Conservation (phyloP, 495 filamentous ascomycete species). For the Penicillium bialowiezense region DNA sequence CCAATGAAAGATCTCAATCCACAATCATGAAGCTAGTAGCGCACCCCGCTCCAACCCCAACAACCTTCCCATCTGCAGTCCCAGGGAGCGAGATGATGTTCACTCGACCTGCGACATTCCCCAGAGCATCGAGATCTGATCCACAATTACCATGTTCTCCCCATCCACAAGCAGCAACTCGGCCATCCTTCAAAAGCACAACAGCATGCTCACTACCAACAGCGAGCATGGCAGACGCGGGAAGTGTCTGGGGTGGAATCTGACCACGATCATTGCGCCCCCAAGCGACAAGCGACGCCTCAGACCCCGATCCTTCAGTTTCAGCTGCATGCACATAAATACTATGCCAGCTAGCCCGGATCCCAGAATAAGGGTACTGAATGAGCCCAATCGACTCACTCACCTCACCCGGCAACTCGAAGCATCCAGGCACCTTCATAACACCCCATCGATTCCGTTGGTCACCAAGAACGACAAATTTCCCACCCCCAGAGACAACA, state of each 20-base stretch:
- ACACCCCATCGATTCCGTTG: slow-evolving; percentile 62
- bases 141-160: slow-evolving; percentile 98
- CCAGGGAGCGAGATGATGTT: slow-evolving; percentile 56
- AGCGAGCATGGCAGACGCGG: slow-evolving; percentile 54
- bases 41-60: slow-evolving; percentile 74
- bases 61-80: slow-evolving; percentile 31
- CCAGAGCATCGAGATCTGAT: slow-evolving; percentile 52
- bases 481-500: slow-evolving; percentile 53
- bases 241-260: slow-evolving; percentile 59
- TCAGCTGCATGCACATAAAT: slow-evolving; percentile 57
- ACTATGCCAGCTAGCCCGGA: slow-evolving; percentile 78
- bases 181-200: slow-evolving; percentile 58
- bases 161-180: slow-evolving; percentile 84
- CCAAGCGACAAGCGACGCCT: slow-evolving; percentile 40
- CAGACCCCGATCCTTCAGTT: background rate
- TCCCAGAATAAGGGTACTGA: slow-evolving; percentile 13
- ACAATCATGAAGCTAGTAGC: slow-evolving; percentile 80
- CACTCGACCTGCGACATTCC: slow-evolving; percentile 63
- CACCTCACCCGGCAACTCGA: slow-evolving; percentile 20
- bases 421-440: slow-evolving; percentile 36
- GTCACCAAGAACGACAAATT: slow-evolving; percentile 61
- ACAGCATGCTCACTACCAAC: slow-evolving; percentile 86
- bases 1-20: slow-evolving; percentile 14
- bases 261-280: slow-evolving; percentile 84
- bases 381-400: background rate